phyloP scores from a whole-genome alignment of 2,329 filamentous ascomycete genomes.

The Fusarium neocosmosporiellum region DNA sequence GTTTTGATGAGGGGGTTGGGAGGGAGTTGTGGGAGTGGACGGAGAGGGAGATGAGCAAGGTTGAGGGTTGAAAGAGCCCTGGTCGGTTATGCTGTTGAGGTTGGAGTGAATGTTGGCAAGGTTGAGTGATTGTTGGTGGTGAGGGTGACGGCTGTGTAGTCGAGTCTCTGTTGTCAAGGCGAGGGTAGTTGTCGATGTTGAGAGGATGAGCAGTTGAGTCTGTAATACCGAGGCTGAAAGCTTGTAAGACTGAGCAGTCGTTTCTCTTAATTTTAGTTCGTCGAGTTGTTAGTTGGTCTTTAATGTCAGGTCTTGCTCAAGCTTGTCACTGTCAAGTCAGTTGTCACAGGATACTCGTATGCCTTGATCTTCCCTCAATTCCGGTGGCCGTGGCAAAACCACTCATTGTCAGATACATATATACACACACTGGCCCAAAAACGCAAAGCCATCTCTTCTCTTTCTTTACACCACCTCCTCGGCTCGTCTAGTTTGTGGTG shows the following conservation, averaged over 20 bases:
- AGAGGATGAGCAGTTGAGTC: no score
- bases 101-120: background rate
- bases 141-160: background rate
- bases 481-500: slow-evolving; percentile 61
- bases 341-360: background rate
- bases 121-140: background rate
- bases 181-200: background rate
- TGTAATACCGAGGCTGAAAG: background rate
- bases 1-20: slow-evolving; percentile 45
- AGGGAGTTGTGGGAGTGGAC: slow-evolving; percentile 55
- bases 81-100: background rate
- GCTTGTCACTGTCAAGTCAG: background rate
- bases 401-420: slow-evolving; percentile 39
- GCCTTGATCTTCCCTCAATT: slow-evolving; percentile 34
- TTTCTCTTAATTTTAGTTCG: background rate
- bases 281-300: background rate
- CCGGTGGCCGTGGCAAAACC: slow-evolving; percentile 13
- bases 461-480: slow-evolving; percentile 2
- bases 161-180: background rate
- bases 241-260: background rate
- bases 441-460: background rate
- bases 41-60: slow-evolving; percentile 25
- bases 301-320: background rate
- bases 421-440: slow-evolving; percentile 32
- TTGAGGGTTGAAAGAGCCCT: slow-evolving; percentile 1